Conservation (phyloP, 495 filamentous ascomycete genomes). For the Friedmanniomyces endolithicus region DNA sequence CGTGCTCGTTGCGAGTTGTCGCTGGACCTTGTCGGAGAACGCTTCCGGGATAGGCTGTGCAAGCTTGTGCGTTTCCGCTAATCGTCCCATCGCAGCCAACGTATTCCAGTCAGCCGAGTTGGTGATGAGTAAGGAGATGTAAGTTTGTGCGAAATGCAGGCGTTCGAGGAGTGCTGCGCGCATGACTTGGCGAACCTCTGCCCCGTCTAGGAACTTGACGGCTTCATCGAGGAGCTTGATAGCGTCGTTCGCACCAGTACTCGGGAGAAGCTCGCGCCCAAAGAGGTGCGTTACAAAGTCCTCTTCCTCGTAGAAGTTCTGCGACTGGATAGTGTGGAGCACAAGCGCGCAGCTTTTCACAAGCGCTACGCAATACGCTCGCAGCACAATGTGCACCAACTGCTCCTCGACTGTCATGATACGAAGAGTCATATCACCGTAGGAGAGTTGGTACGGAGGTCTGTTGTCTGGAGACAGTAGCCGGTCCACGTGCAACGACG, state of each 20-base stretch:
- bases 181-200: conserved; percentile 3
- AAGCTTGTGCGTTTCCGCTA: conserved; percentile 46
- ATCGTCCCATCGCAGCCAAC: conserved; percentile 9
- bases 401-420: conserved; percentile 27
- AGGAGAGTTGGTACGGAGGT: conserved; percentile 57
- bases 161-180: conserved; percentile 46
- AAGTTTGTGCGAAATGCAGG: conserved; percentile 47
- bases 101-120: conserved; percentile 1
- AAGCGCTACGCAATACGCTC: conserved; percentile 75
- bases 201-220: conserved; percentile 39
- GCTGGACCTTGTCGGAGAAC: conserved; percentile 83
- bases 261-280: conserved; percentile 59
- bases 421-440: conserved; percentile 24
- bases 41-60: conserved; percentile 57
- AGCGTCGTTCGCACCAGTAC: conserved; percentile 46
- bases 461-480: conserved; percentile 60
- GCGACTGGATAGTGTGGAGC: conserved; percentile 54
- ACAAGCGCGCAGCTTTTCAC: conserved; percentile 76
- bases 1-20: conserved; percentile 78
- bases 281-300: conserved; percentile 90
- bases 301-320: conserved; percentile 94
- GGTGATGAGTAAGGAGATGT: not conserved
- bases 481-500: conserved; percentile 83
- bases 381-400: conserved; percentile 54
- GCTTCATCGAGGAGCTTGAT: conserved; percentile 49